Evolutionary conservation across 306 rosid genomes (phyloP).

Genomic region (Boehmeria nivea): DNA sequence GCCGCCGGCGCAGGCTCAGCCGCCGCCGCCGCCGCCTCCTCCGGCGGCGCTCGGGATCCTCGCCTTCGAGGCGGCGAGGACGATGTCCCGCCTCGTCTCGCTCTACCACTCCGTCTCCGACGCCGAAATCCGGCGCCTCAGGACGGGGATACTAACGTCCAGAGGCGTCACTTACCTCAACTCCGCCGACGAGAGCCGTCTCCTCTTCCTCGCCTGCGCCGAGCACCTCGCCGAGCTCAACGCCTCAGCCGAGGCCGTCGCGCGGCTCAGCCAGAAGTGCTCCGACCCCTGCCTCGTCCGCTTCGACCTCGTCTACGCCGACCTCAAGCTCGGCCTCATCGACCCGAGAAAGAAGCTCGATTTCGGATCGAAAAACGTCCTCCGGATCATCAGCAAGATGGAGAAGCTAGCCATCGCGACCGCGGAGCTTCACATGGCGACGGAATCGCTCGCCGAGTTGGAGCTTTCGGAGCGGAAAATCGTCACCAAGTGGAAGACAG

Average conservation of each 20-base stretch:
- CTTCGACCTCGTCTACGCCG: slow-evolving; percentile 30
- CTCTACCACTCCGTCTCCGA: slow-evolving; percentile 55
- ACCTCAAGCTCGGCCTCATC: slow-evolving; percentile 25
- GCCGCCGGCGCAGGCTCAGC: background rate
- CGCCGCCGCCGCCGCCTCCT: slow-evolving; percentile 28
- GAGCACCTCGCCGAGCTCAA: slow-evolving; percentile 62
- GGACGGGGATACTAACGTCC: slow-evolving; percentile 27
- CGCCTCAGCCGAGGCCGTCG: slow-evolving; percentile 36
- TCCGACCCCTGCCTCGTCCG: slow-evolving; percentile 12
- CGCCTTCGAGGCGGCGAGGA: slow-evolving; percentile 54
- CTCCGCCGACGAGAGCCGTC: slow-evolving; percentile 42
- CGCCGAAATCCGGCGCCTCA: slow-evolving; percentile 33
- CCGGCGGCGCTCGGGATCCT: slow-evolving; percentile 44
- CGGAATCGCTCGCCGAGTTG: slow-evolving; percentile 41
- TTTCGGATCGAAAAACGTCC: slow-evolving; percentile 16
- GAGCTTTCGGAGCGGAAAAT: slow-evolving; percentile 45
- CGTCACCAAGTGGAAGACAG: slow-evolving; percentile 26
- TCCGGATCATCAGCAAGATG: slow-evolving; percentile 29
- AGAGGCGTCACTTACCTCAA: slow-evolving; percentile 40
- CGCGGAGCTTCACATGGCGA: slow-evolving; percentile 25
- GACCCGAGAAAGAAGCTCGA: slow-evolving; percentile 20
- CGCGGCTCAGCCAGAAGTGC: slow-evolving; percentile 38
- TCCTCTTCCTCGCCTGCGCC: slow-evolving; percentile 54
- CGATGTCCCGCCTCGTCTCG: slow-evolving; percentile 53
- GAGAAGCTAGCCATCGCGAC: slow-evolving; percentile 41